phyloP scores from a whole-genome alignment of 176 grass and related monocot species.

The Triticum turgidum region DNA sequence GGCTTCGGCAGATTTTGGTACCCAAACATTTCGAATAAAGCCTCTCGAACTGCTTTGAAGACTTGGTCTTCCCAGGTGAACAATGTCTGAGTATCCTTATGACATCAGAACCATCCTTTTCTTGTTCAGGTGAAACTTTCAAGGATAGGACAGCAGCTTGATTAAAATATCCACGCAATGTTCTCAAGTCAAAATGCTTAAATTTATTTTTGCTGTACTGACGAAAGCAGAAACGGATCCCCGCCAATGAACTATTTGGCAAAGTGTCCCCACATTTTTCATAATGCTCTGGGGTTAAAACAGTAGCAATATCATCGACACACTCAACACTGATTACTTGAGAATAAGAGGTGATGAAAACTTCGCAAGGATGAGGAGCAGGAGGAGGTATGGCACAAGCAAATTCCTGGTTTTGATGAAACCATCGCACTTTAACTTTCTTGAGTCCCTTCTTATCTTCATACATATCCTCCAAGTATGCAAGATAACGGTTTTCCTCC shows the following conservation, averaged over 20 bases:
- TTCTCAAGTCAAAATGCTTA: constrained; percentile 80
- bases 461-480: constrained; percentile 99
- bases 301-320: constrained; percentile 90
- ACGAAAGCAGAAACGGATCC: constrained; percentile 84
- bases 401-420: constrained; percentile 98
- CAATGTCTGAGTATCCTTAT: constrained; percentile 13
- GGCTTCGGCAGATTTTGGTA: constrained; percentile 56
- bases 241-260: constrained; percentile 42
- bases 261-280: constrained; percentile 52
- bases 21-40: constrained; percentile 56
- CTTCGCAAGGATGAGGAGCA: constrained; percentile 92
- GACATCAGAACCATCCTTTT: constrained; percentile 37
- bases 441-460: constrained; percentile 96
- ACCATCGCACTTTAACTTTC: constrained; percentile 99
- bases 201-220: constrained; percentile 97
- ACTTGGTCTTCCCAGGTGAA: constrained; percentile 48
- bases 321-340: constrained; percentile 99
- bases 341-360: constrained; percentile 95
- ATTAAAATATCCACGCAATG: constrained; percentile 88
- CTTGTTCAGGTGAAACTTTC: constrained; percentile 50
- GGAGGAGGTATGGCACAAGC: constrained; percentile 83
- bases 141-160: constrained; percentile 67
- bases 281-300: constrained; percentile 90
- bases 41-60: constrained; percentile 54
- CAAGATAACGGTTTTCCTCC: constrained; percentile 86